These are phyloP conservation scores for Phoenix roebelenii DNA, from an alignment of 176 grass and related monocot species.

Conservation along the genomic window DNA sequence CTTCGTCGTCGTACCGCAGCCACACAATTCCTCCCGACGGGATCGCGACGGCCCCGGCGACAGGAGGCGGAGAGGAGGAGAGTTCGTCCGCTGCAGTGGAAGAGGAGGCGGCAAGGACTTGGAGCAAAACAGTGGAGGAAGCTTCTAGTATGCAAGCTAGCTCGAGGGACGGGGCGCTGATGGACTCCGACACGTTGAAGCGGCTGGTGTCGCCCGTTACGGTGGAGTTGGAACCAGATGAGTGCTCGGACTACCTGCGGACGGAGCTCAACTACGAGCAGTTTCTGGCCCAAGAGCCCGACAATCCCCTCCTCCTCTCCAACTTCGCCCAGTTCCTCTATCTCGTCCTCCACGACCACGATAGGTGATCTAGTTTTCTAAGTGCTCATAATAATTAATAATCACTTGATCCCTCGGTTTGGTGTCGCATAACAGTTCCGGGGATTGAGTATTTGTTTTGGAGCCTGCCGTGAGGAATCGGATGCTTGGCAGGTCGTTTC, in stretches of 20 bases:
- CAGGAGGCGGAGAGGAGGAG: not conserved
- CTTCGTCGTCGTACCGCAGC: not conserved
- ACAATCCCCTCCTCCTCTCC: slow-evolving; percentile 58
- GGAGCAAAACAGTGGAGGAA: slow-evolving; percentile 56
- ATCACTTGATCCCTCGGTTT: too few species aligned
- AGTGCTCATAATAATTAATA: too few species aligned
- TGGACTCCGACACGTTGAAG: slow-evolving; percentile 46
- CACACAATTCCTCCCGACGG: not conserved
- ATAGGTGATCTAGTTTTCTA: slow-evolving; percentile 32
- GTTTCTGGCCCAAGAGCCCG: slow-evolving; percentile 50
- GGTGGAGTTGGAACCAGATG: slow-evolving; percentile 29
- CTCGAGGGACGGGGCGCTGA: slow-evolving; percentile 31
- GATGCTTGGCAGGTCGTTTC: too few species aligned
- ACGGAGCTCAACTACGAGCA: slow-evolving; percentile 52
- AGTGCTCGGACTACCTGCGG: slow-evolving; percentile 22
- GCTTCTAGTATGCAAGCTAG: slow-evolving; percentile 50
- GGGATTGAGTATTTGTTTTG: too few species aligned
- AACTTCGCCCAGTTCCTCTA: slow-evolving; percentile 89
- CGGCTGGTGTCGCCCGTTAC: slow-evolving; percentile 59
- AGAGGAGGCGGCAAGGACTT: slow-evolving; percentile 41
- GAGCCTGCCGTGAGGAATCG: too few species aligned
- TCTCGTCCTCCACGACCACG: slow-evolving; percentile 60
- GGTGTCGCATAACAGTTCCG: too few species aligned
- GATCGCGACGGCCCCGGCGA: not conserved
- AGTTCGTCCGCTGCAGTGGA: not conserved